These are phyloP conservation scores for Apiospora koreana DNA, from an alignment of 2,329 filamentous ascomycete species.

Conservation along the genomic window DNA sequence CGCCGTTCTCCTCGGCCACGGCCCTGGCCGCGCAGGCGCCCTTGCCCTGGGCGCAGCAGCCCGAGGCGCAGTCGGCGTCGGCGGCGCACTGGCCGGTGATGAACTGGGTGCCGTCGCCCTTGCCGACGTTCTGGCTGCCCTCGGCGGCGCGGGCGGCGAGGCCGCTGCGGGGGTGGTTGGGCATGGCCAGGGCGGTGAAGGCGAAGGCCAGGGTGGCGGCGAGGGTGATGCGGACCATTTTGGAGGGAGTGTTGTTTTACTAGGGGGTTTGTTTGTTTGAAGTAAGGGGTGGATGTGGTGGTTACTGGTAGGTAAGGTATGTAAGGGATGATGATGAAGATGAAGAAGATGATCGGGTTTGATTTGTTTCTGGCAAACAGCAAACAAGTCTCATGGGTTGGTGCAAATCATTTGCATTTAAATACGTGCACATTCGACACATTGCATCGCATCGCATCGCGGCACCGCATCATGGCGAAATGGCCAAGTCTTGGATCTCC, in stretches of 20 bases:
- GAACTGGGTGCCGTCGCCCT: background rate
- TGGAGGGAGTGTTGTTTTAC: slow-evolving; percentile 11
- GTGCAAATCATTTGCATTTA: background rate
- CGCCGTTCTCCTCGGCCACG: slow-evolving; percentile 21
- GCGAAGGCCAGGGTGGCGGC: slow-evolving; percentile 24
- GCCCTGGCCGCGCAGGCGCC: slow-evolving; percentile 13
- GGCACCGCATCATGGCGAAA: background rate
- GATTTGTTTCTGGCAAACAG: background rate
- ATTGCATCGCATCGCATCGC: background rate
- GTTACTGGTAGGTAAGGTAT: background rate
- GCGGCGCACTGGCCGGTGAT: slow-evolving; percentile 21
- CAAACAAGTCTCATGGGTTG: background rate
- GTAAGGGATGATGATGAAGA: background rate
- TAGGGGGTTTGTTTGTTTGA: background rate
- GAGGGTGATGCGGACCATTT: slow-evolving; percentile 29
- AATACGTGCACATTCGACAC: background rate
- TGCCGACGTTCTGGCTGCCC: slow-evolving; percentile 4
- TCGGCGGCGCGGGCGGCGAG: slow-evolving; percentile 1
- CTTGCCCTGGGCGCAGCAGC: slow-evolving; percentile 30
- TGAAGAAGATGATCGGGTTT: background rate
- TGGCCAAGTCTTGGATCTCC: background rate
- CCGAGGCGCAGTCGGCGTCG: slow-evolving; percentile 28
- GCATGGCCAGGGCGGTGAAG: slow-evolving; percentile 15
- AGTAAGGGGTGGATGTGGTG: background rate
- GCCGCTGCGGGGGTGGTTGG: slow-evolving; percentile 22